Conservation (phyloP, 345 rosid genomes). For the Cardamine occulta region DNA sequence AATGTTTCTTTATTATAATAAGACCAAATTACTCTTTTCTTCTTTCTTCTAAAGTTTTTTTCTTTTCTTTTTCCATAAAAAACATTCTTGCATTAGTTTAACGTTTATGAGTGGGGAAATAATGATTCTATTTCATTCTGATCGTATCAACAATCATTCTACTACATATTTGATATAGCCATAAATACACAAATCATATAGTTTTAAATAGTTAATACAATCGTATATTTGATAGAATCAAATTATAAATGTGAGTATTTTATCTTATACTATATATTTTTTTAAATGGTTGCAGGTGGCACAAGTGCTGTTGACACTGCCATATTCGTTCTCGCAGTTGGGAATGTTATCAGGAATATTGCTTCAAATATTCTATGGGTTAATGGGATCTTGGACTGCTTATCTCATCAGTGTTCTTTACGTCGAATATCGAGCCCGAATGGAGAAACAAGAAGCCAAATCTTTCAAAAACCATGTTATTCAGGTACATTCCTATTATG, state of each 20-base stretch:
- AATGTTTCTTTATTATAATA: slow-evolving; percentile 27
- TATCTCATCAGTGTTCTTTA: slow-evolving; percentile 97
- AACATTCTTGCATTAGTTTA: slow-evolving; percentile 10
- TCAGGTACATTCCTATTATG: slow-evolving; percentile 35
- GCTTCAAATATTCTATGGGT: slow-evolving; percentile 84
- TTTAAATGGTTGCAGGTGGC: slow-evolving; percentile 62
- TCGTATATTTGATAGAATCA: too few relatives aligned
- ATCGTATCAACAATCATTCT: neutral
- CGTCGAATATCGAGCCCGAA: slow-evolving; percentile 81
- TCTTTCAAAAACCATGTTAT: slow-evolving; percentile 93
- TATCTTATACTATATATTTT: too few relatives aligned
- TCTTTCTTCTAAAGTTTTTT: neutral
- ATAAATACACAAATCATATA: too few relatives aligned
- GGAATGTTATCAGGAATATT: slow-evolving; percentile 90
- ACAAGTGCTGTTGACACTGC: slow-evolving; percentile 89
- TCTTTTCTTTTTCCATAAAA: neutral
- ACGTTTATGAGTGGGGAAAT: neutral
- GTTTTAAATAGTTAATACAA: too few relatives aligned
- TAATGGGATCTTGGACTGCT: slow-evolving; percentile 98
- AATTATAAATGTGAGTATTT: neutral
- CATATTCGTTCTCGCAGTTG: slow-evolving; percentile 95
- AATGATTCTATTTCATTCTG: neutral
- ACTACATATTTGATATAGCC: too few relatives aligned
- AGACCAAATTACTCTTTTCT: slow-evolving; percentile 48
- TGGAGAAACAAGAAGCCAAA: slow-evolving; percentile 86